Conservation (phyloP, 2,329 filamentous ascomycete species). For the Nigrograna mackinnonii region DNA sequence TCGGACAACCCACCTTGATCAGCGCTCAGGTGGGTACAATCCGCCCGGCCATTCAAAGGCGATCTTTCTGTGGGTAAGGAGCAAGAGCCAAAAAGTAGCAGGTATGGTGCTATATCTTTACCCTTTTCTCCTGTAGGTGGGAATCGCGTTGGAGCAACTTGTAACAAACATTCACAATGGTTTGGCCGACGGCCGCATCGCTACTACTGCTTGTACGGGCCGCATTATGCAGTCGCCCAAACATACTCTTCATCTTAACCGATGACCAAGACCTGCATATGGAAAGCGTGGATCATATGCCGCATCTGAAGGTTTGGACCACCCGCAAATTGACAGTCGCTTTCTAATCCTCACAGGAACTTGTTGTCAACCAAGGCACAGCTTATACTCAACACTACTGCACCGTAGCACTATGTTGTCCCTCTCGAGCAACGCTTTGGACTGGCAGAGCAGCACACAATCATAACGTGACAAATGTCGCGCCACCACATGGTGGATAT, state of each 20-base stretch:
- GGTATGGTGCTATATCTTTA: too few relatives aligned
- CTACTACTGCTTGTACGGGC: too few relatives aligned
- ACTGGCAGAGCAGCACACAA: conserved; percentile 69
- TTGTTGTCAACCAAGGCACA: conserved; percentile 61
- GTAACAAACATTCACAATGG: too few relatives aligned
- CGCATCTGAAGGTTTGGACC: conserved; percentile 45
- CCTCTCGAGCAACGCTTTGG: conserved; percentile 65
- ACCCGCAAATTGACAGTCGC: conserved; percentile 60
- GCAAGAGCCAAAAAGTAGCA: too few relatives aligned
- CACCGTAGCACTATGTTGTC: conserved; percentile 68
- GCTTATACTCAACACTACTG: conserved; percentile 65
- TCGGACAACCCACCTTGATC: too few relatives aligned
- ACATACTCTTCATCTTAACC: conserved; percentile 68
- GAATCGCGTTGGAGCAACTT: too few relatives aligned
- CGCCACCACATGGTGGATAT: conserved; percentile 62
- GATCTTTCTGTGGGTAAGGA: too few relatives aligned
- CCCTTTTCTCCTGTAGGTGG: too few relatives aligned
- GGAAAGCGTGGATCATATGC: conserved; percentile 3
- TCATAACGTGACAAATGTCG: conserved; percentile 68
- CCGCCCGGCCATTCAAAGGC: too few relatives aligned
- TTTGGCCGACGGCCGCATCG: too few relatives aligned
- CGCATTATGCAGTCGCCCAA: too few relatives aligned
- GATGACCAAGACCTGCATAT: conserved; percentile 66
- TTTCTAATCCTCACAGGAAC: conserved; percentile 56
- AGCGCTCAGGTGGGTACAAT: too few relatives aligned